Evolutionary conservation across 371 early-diverging fungal genomes (phyloP), one percentile per base, ranked within the genome.

Genomic region (Mycotypha africana): DNA sequence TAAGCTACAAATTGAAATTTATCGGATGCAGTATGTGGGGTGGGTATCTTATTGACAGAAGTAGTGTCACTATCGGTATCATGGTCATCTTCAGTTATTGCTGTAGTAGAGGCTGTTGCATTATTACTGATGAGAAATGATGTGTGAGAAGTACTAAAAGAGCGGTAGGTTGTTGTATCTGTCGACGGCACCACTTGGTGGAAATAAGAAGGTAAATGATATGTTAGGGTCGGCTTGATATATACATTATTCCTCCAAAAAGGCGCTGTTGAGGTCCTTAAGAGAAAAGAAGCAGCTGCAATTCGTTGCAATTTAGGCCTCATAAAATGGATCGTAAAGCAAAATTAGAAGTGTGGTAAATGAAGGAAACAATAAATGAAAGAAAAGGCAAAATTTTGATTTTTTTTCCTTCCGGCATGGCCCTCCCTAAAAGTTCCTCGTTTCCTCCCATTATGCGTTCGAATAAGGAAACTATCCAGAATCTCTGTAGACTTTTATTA

Each of bases 1-100:
- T 67, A 62, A 6, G 63, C 66, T 19, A 74, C 45, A 54, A 70
- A 74, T 16, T 70, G 58, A 28, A 63, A 70, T 20, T 40, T 38
- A 34, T 52, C 51, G 19, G 44, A 46, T n/a, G 55, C 38, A 15
- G 35, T 14, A 26, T 33, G 16, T 43, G 35, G 11, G 21, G 11
- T 22, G 15, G 25, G 2, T 4, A 32, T 42, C 10, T 45, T 45
- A n/a, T n/a, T n/a, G n/a, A n/a, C n/a, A n/a, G n/a, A n/a, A n/a
- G n/a, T n/a, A n/a, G n/a, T n/a, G n/a, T n/a, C n/a, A n/a, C n/a
- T n/a, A n/a, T n/a, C n/a, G 5, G 34, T 17, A 24, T 30, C 36
- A 4, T n/a, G 15, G 21, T 41, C 49, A 10, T 48, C 41, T 10
- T 48, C 38, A 5, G 17, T 4, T 8, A 7, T 28, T 24, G 32